Evolutionary conservation across 2,329 filamentous ascomycete species (phyloP), one percentile per base, ranked within the genome.

Genomic region (Sarocladium kiliense): DNA sequence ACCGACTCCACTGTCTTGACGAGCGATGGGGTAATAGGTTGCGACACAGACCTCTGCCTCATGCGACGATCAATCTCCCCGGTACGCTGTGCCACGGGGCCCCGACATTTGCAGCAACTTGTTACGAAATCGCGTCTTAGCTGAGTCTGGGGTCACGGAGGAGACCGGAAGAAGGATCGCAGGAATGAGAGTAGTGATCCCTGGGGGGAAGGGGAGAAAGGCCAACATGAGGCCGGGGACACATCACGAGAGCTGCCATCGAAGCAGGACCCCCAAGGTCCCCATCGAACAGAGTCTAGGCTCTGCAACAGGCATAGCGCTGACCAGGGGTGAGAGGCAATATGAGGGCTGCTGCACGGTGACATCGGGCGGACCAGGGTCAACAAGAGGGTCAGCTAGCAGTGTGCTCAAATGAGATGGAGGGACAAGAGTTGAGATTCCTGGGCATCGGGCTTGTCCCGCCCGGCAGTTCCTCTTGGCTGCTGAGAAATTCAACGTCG

Each of bases 401-500:
- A 18, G 25, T 23, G 7, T 32, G 30, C 12, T 12, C 30, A 32
- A 32, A 32, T 32, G 30, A 32, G 30, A n/a, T n/a, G n/a, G 44
- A 3, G n/a, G 11, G 44, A 30, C 21, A 27, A 32, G n/a, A 5
- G 5, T 51, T 18, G 5, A 14, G 16, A 36, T 18, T 36, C 18
- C 27, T 34, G 27, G 30, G 47, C 27, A 36, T 36, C 27, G 47
- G 47, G 27, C 47, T 51, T 51, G 47, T 51, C 47, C 47, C 47
- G 47, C 30, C 27, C 47, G 27, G 47, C 47, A 51, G 26, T 51
- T 27, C 47, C n/a, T 34, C 47, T 51, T 51, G 47, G 47, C 47
- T 51, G 3, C 21, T 25, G 14, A 18, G 11, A 21, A 12, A 5
- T 45, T 45, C 41, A 23, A 45, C 18, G 7, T 26, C 23, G 41